phyloP scores from a whole-genome alignment of 78 protist species.

The Reticulomyxa filosa region DNA sequence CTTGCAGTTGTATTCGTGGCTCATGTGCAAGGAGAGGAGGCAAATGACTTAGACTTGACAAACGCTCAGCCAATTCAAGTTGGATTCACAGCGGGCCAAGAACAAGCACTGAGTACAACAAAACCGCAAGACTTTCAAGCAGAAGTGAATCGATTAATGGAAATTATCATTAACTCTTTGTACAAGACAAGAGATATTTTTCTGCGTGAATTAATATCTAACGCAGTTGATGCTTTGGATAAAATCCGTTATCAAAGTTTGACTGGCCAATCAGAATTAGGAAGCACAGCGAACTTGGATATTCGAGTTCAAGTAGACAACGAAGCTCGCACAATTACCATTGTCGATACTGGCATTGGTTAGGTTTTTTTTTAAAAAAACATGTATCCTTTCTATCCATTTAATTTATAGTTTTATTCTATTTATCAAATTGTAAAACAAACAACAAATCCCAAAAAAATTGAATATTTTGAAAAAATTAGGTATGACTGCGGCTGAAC shows the following conservation, averaged over 20 bases:
- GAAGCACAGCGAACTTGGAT: constrained; percentile 60
- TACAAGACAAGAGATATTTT: constrained; percentile 92
- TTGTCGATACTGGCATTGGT: constrained; percentile 90
- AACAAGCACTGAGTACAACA: background rate
- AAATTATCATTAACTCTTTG: constrained; percentile 88
- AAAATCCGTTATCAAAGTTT: constrained; percentile 73
- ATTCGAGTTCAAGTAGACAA: constrained; percentile 46
- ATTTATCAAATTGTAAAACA: too few relatives aligned
- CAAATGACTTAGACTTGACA: too few relatives aligned
- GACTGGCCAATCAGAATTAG: constrained; percentile 50
- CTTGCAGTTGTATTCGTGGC: too few relatives aligned
- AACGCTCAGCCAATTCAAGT: too few relatives aligned
- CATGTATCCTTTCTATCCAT: too few relatives aligned
- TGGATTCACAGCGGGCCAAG: too few relatives aligned
- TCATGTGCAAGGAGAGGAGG: too few relatives aligned
- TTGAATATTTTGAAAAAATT: too few relatives aligned
- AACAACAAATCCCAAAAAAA: too few relatives aligned
- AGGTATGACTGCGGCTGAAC: constrained; percentile 92
- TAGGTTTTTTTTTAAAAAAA: too few relatives aligned
- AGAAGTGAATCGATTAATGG: constrained; percentile 70
- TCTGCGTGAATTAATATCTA: constrained; percentile 94
- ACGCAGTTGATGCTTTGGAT: constrained; percentile 74
- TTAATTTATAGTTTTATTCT: too few relatives aligned
- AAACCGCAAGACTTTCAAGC: constrained; percentile 60
- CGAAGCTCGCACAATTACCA: constrained; percentile 51